These are phyloP conservation scores for Aphanocladium album DNA, from an alignment of 2,329 filamentous ascomycete species.

Conservation along the genomic window DNA sequence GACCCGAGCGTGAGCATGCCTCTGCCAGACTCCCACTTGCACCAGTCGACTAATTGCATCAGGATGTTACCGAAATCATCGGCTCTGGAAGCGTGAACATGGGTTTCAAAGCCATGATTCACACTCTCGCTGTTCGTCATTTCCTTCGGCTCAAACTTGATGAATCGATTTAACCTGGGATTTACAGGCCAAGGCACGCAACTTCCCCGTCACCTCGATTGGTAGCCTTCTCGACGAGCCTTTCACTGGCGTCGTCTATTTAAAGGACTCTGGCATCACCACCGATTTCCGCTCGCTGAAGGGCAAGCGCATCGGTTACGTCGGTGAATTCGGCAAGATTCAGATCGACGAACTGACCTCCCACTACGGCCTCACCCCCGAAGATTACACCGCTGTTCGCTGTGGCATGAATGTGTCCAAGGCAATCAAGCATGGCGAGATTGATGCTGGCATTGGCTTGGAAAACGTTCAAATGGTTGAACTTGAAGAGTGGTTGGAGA, in stretches of 20 bases:
- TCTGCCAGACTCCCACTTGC: rapidly evolving
- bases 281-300: slow-evolving; percentile 69
- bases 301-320: slow-evolving; percentile 73
- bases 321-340: slow-evolving; percentile 78
- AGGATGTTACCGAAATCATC: slow-evolving; percentile 79
- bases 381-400: slow-evolving; percentile 70
- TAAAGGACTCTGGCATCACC: slow-evolving; percentile 69
- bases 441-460: slow-evolving; percentile 70
- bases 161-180: slow-evolving; percentile 6
- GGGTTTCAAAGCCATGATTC: slow-evolving; percentile 81
- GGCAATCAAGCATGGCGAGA: slow-evolving; percentile 66
- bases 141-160: neutral
- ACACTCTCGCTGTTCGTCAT: slow-evolving; percentile 59
- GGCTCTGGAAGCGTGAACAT: slow-evolving; percentile 71
- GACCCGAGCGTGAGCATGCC: slow-evolving; percentile 58
- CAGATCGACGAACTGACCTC: slow-evolving; percentile 77
- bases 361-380: slow-evolving; percentile 68
- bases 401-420: slow-evolving; percentile 79
- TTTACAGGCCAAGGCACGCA: slow-evolving; percentile 63
- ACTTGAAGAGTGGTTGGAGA: slow-evolving; percentile 67
- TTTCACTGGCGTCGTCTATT: slow-evolving; percentile 73
- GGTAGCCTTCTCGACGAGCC: slow-evolving; percentile 74
- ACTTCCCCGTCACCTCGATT: slow-evolving; percentile 67
- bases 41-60: neutral
- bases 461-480: slow-evolving; percentile 84